These are phyloP conservation scores for Syzygium aromaticum DNA, from an alignment of 345 rosid species.

Conservation along the genomic window DNA sequence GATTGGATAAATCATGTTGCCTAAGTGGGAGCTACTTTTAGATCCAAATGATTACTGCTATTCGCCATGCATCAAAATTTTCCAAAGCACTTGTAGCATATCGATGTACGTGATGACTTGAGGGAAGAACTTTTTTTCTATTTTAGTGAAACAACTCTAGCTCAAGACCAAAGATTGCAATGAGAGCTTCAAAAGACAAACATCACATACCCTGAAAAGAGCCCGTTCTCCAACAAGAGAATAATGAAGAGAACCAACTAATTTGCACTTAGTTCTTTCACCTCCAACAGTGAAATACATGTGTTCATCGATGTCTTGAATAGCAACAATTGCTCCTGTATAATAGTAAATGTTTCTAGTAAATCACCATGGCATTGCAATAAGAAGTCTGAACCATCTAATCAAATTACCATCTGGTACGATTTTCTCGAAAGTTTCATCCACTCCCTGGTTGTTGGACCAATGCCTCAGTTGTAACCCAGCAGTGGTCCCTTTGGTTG, in stretches of 20 bases:
- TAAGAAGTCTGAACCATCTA: neutral
- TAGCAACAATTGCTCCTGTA: conserved; percentile 77
- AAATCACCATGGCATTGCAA: neutral
- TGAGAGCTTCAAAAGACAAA: neutral
- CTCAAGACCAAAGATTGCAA: neutral
- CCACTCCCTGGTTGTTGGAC: conserved; percentile 26
- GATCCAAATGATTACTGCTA: neutral
- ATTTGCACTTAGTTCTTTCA: conserved; percentile 36
- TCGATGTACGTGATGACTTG: neutral
- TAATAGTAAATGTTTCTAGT: conserved; percentile 7
- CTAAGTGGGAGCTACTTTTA: neutral
- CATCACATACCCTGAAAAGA: conserved; percentile 63
- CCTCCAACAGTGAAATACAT: conserved; percentile 71
- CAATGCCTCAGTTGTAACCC: conserved; percentile 21
- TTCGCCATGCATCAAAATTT: neutral
- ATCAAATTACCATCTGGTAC: conserved; percentile 64
- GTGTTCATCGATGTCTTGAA: conserved; percentile 87
- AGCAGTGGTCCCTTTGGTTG: conserved; percentile 24
- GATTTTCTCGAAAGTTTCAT: conserved; percentile 33
- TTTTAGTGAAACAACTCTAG: neutral
- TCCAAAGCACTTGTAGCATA: neutral
- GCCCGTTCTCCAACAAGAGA: conserved; percentile 81
- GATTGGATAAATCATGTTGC: neutral
- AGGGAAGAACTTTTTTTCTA: neutral
- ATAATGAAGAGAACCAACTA: conserved; percentile 71